A percentile compares a stretch with the other conserved stretches of the same genome.
Evolutionary conservation across 1,139 yeast genomes (phyloP).

Genomic region (Suhomyces kunorum): DNA sequence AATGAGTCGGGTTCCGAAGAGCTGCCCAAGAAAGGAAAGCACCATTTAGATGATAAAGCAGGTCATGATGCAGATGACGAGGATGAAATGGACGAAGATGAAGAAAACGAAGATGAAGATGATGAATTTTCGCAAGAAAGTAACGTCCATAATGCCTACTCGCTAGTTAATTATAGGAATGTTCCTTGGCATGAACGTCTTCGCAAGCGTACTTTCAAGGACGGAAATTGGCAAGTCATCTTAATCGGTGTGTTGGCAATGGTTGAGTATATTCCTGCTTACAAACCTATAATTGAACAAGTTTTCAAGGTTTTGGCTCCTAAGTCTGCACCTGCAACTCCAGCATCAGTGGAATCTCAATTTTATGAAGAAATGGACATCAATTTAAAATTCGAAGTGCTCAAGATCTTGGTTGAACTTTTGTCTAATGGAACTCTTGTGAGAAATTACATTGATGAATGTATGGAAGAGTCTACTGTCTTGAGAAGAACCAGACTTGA

Average conservation of each 20-base stretch:
- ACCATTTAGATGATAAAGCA: constrained; percentile 11
- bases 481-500: constrained; percentile 72
- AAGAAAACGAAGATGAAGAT: constrained; percentile 19
- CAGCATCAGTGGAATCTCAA: constrained; percentile 48
- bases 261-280: constrained; percentile 60
- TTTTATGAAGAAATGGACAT: constrained; percentile 53
- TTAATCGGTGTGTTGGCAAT: constrained; percentile 69
- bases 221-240: constrained; percentile 84
- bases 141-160: constrained; percentile 51
- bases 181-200: constrained; percentile 77
- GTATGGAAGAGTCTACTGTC: constrained; percentile 63
- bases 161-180: constrained; percentile 60
- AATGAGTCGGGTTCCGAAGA: not conserved
- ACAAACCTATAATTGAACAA: constrained; percentile 45
- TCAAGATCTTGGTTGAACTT: constrained; percentile 59
- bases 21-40: constrained; percentile 7
- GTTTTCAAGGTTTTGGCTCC: constrained; percentile 62
- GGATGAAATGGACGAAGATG: constrained; percentile 15
- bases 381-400: constrained; percentile 51
- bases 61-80: constrained; percentile 12
- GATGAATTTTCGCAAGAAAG: constrained; percentile 19
- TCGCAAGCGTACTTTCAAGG: constrained; percentile 70
- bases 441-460: constrained; percentile 65
- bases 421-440: constrained; percentile 60
- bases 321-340: constrained; percentile 47